Base-by-base conservation (phyloP, 306 rosid species). In the Pyrus bretschneideri region DNA sequence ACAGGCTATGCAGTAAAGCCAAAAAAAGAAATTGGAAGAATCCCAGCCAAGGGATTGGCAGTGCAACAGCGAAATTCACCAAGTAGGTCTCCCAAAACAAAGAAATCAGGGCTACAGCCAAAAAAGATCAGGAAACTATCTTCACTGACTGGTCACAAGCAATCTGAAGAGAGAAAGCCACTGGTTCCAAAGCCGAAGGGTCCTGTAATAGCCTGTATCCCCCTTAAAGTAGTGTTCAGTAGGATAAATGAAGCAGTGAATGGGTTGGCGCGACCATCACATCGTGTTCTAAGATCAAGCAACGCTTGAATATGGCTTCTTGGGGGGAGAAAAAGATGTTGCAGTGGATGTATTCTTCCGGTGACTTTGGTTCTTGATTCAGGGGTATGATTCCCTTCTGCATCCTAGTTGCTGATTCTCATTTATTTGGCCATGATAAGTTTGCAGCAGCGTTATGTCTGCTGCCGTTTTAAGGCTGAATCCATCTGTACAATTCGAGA, bases 71-170 rank as follows among this genome's bases (percentile, higher is more conserved):
- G 73, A 3, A 29, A 63, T 69, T 85, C 84, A 1, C 79, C 38
- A 7, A 72, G 65, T 55, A 94, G 80, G 71, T 89, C 93, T 45
- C 76, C 91, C 17, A 92, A 82, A 81, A 30, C 33, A 40, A 92
- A 89, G 78, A 95, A 88, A 81, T 67, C 93, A 0, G 97, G 97
- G 76, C 73, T 87, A 61, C 81, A 88, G 80, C 76, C 81, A 19
- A 95, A 95, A 68, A 95, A 95, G 90, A 95, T 76, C 42, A 67
- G 97, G 88, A 95, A 87, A 80, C 81, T 92, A 74, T 95, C 99
- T 33, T 92, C 97, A 6, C 81, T 95, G 78, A 88, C 96, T 0
- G 91, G 91, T 71, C 89, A 83, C 52, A 83, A 83, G 83, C 89
- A 86, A 78, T 86, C 88, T 0, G 96, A 85, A 76, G 92, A 79